phyloP scores from a whole-genome alignment of 1,284 basidiomycete species.

The Sporisorium iseilematis-ciliati region DNA sequence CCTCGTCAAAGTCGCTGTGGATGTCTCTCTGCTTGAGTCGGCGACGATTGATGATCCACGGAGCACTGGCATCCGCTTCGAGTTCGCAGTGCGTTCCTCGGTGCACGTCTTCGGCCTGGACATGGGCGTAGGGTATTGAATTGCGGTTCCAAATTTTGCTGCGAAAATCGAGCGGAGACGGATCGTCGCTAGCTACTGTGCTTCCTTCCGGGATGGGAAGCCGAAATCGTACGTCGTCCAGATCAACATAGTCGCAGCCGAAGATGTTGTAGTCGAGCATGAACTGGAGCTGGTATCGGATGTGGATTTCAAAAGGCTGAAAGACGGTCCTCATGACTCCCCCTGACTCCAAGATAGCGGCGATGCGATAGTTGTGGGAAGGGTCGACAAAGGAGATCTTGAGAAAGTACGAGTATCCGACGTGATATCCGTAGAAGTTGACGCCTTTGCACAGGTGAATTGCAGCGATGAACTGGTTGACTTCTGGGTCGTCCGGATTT shows the following conservation, averaged over 20 bases:
- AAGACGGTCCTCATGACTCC: slow-evolving; percentile 76
- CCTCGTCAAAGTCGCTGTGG: slow-evolving; percentile 75
- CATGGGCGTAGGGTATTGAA: slow-evolving; percentile 35
- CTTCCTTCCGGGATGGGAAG: slow-evolving; percentile 71
- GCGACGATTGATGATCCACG: slow-evolving; percentile 86
- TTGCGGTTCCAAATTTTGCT: slow-evolving; percentile 45
- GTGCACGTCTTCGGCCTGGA: slow-evolving; percentile 43
- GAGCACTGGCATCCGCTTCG: slow-evolving; percentile 85
- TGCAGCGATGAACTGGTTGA: slow-evolving; percentile 59
- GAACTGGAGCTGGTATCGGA: slow-evolving; percentile 90
- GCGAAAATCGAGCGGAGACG: slow-evolving; percentile 22
- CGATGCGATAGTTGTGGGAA: slow-evolving; percentile 55
- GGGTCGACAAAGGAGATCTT: slow-evolving; percentile 83
- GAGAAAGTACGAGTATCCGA: slow-evolving; percentile 86
- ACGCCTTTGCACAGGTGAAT: slow-evolving; percentile 92
- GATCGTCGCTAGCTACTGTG: slow-evolving; percentile 18
- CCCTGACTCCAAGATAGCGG: slow-evolving; percentile 61
- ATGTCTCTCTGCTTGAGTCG: slow-evolving; percentile 78
- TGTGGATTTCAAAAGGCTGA: slow-evolving; percentile 80
- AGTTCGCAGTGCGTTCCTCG: slow-evolving; percentile 79
- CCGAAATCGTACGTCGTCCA: slow-evolving; percentile 73
- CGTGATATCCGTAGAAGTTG: slow-evolving; percentile 94
- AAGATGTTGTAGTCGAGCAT: slow-evolving; percentile 95
- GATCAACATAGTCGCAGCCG: slow-evolving; percentile 89
- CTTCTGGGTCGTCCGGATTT: slow-evolving; percentile 38